A percentile compares a stretch with the other conserved stretches of the same genome.
These are phyloP conservation scores for Hyaloscypha bicolor DNA, from an alignment of 495 filamentous ascomycete species.

Conservation along the genomic window DNA sequence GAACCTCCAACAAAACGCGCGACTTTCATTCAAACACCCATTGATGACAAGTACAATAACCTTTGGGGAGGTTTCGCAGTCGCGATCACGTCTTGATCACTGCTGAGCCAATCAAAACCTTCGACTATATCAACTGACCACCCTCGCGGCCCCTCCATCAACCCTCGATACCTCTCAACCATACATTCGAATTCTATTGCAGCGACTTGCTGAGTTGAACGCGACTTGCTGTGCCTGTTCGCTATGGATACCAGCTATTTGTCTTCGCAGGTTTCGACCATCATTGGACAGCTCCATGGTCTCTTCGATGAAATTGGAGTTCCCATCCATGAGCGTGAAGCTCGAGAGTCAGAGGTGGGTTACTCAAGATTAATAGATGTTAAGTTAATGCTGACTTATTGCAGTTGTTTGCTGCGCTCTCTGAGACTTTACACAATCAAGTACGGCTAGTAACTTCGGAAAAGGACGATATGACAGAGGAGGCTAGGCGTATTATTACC, in stretches of 20 bases:
- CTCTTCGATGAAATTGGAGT: constrained; percentile 97
- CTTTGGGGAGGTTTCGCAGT: constrained; percentile 26
- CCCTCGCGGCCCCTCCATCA: not conserved
- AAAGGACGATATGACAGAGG: constrained; percentile 82
- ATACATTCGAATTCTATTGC: not conserved
- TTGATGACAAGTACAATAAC: constrained; percentile 25
- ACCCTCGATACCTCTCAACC: constrained; percentile 3
- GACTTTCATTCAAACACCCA: constrained; percentile 21
- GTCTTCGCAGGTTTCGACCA: constrained; percentile 90
- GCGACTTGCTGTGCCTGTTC: constrained; percentile 5
- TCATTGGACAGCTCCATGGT: constrained; percentile 85
- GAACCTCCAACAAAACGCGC: constrained; percentile 13
- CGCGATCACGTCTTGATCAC: constrained; percentile 28
- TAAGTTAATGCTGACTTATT: constrained; percentile 33
- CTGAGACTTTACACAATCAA: constrained; percentile 84
- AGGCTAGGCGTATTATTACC: constrained; percentile 83
- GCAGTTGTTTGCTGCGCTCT: constrained; percentile 84
- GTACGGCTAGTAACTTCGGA: constrained; percentile 78
- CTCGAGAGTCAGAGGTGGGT: constrained; percentile 79
- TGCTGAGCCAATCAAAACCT: constrained; percentile 18
- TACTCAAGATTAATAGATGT: constrained; percentile 6
- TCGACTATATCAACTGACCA: not conserved
- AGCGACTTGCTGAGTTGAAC: not conserved
- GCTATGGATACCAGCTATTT: constrained; percentile 89
- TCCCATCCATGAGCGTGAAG: constrained; percentile 83